These are phyloP conservation scores for Melanomma pulvis-pyrius DNA, from an alignment of 495 filamentous ascomycete genomes.

Conservation along the genomic window DNA sequence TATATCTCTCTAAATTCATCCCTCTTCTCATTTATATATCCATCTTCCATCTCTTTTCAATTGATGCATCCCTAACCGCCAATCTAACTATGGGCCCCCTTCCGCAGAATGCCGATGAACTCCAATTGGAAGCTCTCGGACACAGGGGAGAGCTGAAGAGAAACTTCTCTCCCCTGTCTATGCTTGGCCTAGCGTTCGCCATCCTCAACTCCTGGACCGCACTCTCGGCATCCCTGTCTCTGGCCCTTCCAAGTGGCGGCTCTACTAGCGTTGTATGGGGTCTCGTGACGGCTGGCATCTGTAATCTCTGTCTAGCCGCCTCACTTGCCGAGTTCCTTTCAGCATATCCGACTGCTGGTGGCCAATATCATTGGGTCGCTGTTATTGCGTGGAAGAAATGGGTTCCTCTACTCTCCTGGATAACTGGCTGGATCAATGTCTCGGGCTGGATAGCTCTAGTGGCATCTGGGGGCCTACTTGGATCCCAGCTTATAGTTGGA, in stretches of 20 bases:
- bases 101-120: constrained; percentile 43
- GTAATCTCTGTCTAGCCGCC: constrained; percentile 70
- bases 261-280: constrained; percentile 62
- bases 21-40: not conserved
- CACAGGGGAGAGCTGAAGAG: constrained; percentile 45
- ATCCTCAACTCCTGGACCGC: constrained; percentile 65
- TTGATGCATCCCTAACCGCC: not conserved
- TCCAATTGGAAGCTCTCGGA: constrained; percentile 44
- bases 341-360: constrained; percentile 63
- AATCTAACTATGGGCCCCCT: constrained; percentile 28
- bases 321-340: constrained; percentile 74
- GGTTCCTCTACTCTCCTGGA: constrained; percentile 67
- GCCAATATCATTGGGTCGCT: constrained; percentile 78
- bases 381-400: constrained; percentile 61
- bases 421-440: constrained; percentile 76
- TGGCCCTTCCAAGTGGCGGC: constrained; percentile 58
- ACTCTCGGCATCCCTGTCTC: constrained; percentile 56
- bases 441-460: constrained; percentile 65
- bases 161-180: constrained; percentile 56
- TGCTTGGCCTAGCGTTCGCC: constrained; percentile 63
- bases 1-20: not conserved
- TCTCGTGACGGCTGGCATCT: constrained; percentile 68
- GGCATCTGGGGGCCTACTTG: constrained; percentile 46
- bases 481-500: constrained; percentile 53
- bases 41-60: not conserved